Percentiles rank a stretch among this genome's conserved stretches.
phyloP scores from a whole-genome alignment of 1,284 basidiomycete species.

The Dichomitus squalens region DNA sequence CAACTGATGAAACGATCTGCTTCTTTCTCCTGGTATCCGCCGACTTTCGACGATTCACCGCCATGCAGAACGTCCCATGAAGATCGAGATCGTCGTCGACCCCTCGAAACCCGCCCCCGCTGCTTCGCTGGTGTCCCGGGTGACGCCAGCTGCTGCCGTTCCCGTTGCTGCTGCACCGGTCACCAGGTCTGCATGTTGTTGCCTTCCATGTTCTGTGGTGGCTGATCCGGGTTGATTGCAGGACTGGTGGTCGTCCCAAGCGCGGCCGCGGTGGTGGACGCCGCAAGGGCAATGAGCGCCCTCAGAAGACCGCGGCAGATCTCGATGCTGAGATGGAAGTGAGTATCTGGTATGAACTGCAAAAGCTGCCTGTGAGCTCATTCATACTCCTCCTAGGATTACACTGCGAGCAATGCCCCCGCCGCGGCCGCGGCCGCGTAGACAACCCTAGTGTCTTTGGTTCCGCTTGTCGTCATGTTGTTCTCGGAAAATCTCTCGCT shows the following conservation, averaged over 20 bases:
- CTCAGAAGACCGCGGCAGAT: slow-evolving; percentile 70
- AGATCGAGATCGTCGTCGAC: slow-evolving; percentile 96
- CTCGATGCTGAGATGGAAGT: slow-evolving; percentile 89
- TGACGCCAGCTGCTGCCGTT: slow-evolving; percentile 59
- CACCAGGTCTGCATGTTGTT: slow-evolving; percentile 46
- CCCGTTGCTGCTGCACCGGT: slow-evolving; percentile 37
- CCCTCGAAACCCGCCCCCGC: slow-evolving; percentile 71
- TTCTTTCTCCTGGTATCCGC: slow-evolving; percentile 24
- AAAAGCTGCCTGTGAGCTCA: not conserved
- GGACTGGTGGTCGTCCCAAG: slow-evolving; percentile 45
- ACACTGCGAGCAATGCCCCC: slow-evolving; percentile 57
- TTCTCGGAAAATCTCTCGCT: not conserved
- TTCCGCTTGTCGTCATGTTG: not conserved
- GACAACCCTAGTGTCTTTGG: not conserved
- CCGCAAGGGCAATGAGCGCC: slow-evolving; percentile 68
- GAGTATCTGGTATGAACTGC: slow-evolving; percentile 23
- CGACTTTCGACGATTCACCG: slow-evolving; percentile 22
- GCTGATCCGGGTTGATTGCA: slow-evolving; percentile 19
- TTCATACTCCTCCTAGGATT: slow-evolving; percentile 49
- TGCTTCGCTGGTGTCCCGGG: slow-evolving; percentile 66
- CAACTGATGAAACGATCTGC: slow-evolving; percentile 56
- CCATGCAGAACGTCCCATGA: slow-evolving; percentile 90
- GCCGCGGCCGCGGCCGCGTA: slow-evolving; percentile 26
- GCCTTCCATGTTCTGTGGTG: too few species aligned
- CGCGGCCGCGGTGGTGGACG: slow-evolving; percentile 54